A percentile compares a stretch with the other conserved stretches of the same genome.
Evolutionary conservation across 805 yeast genomes (phyloP).

Genomic region (Candida methanosorbosa): DNA sequence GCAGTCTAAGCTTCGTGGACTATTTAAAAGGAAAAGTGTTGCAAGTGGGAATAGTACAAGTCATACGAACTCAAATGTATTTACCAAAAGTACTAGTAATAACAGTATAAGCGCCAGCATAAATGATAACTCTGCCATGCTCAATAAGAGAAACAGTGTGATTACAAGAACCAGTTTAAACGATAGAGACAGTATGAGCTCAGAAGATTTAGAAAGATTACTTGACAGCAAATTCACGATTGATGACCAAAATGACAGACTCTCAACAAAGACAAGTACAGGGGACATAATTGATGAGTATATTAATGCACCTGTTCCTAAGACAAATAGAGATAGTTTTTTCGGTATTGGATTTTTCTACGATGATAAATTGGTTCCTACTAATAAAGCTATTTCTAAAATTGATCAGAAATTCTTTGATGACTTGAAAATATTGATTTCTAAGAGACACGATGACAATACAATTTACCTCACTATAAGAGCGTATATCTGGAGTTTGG

Average conservation of each 20-base stretch:
- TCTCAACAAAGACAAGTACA: neutral
- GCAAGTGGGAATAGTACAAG: neutral
- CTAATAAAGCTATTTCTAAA: conserved; percentile 4
- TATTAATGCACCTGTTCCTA: neutral
- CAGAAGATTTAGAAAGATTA: conserved; percentile 4
- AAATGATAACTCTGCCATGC: neutral
- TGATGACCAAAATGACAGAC: neutral
- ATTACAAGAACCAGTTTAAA: no score
- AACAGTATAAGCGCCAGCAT: no score
- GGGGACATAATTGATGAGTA: neutral
- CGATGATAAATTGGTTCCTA: neutral
- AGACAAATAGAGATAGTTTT: conserved; percentile 6
- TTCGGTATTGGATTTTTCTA: conserved; percentile 16
- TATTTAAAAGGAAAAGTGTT: conserved; percentile 9
- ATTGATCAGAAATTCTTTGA: conserved; percentile 14
- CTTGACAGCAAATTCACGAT: neutral
- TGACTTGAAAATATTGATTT: conserved; percentile 9
- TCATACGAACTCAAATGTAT: neutral
- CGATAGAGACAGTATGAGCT: conserved; percentile 1
- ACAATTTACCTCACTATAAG: conserved; percentile 16
- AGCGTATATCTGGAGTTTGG: conserved; percentile 14
- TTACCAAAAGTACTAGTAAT: neutral
- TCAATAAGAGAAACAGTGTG: neutral
- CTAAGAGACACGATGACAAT: conserved; percentile 20
- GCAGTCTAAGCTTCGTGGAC: conserved; percentile 10